Base-by-base conservation (phyloP, 371 early-diverging fungal genomes). In the Batkoa obscura region DNA sequence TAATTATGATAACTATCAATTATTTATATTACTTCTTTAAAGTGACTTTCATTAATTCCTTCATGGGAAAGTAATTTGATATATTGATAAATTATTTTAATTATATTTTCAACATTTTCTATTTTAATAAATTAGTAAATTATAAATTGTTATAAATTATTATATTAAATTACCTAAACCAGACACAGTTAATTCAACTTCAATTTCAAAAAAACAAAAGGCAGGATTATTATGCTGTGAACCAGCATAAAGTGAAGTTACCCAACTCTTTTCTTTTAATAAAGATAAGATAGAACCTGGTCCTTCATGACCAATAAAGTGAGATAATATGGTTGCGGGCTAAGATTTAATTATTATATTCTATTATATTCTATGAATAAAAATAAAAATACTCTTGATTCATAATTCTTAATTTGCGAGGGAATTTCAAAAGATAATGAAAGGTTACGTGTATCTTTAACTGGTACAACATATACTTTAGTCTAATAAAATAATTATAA, bases 201-300 rank as follows among this genome's bases (percentile, higher is more conserved):
- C 66, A 55, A 94, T 75, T 54, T 78, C 79, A 73, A 92, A 84
- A 62, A 88, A 85, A 17, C 74, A 84, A 67, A 86, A 89, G 1
- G 74, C 78, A 58, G 74, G 73, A 3, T 80, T 84, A 39, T 79
- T 81, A 58, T 69, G 69, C n/a, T 68, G 64, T 1, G 74, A 64
- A 8, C 88, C 83, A 0, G 83, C 83, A 34, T 73, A 75, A 57
- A 91, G 64, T 39, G 72, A 71, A 49, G 81, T 80, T 1, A 89
- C 94, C 94, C 93, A 94, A 0, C 87, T 89, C 58, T 82, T 78
- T 64, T 78, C 72, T 62, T 92, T 90, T 42, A 97, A 68, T 17
- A 78, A 62, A 0, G 90, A 84, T 30, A 94, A 68, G 36, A 96
- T 73, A 0, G 90, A 89, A 0, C 97, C 97, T 23, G 72, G 67